Base-by-base conservation (phyloP, 345 rosid species). In the Citropsis articulata region DNA sequence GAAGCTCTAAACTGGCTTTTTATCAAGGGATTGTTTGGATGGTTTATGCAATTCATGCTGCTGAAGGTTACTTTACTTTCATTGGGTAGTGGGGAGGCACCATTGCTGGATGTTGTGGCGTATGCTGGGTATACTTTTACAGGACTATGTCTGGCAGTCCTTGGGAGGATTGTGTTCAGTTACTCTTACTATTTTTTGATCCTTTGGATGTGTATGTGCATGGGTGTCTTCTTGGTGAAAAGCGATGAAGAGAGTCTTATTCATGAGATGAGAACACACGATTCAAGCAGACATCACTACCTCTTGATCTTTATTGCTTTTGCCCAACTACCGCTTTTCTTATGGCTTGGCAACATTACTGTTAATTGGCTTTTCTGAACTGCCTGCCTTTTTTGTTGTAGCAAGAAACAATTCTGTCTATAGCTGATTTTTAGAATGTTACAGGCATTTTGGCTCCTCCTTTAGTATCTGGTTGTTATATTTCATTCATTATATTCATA, bases 161-260 rank as follows among this genome's bases (percentile, higher is more conserved):
- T 92, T 22, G 98, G 98, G 76, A 91, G 85, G 89, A 89, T 96
- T 30, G 33, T 88, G 59, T 84, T 86, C 83, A 87, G 88, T 73
- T 96, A 92, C 82, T 83, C 90, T 0, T 94, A 96, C 92, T 96
- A 92, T 67, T 83, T 81, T 72, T 65, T 96, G 85, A 88, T 96
- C 91, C 97, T 94, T 0, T 92, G 93, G 89, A 82, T 94, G 72
- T 92, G 94, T 87, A 78, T 96, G 48, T 92, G 97, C 84, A 89
- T 88, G 85, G 99, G 95, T 48, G 77, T 90, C 70, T 96, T 96
- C 91, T 81, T 96, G 87, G 97, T 92, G 79, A 96, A 94, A 92
- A 96, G n/a, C 98, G 7, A 92, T 92, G 97, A 96, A 94, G 88
- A 88, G 98, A 82, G 98, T 94, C 57, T 92, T 94, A 50, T 94